Evolutionary conservation across 176 grass and related monocot genomes (phyloP), one percentile per base, ranked within the genome.

Genomic region (Carex littledalei): DNA sequence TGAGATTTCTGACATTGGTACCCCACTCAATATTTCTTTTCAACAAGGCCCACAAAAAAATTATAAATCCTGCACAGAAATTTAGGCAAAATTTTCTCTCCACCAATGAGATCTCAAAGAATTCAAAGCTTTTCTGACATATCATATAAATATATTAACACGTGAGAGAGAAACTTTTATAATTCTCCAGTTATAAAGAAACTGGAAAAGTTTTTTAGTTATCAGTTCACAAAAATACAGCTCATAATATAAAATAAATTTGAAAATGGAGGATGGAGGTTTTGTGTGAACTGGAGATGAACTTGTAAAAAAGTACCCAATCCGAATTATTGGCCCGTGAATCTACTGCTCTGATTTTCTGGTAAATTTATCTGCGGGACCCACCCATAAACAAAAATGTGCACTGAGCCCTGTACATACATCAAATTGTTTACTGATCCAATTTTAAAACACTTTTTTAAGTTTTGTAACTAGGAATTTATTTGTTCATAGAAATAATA

Each of bases 1-100:
- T 24, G 63, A 53, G 80, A 53, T 81, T 13, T 81, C 32, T 81
- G 79, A 81, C 77, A 81, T 3, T 62, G 31, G 58, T 24, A 11
- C 2, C 47, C 47, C 47, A 50, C 47, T 50, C 0, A 3, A 82
- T 21, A 10, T 50, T 77, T 77, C 6, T 77, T 54, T 55, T 32
- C 73, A 77, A 77, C 5, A 53, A 21, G 49, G 13, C 73, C 73
- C 49, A 55, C 13, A 77, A 77, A 77, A 55, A 29, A 10, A 15
- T 49, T 83, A 6, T 3, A 67, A 29, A 50, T 82, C 21, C 15
- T 4, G 80, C 80, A 82, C 80, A 45, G 34, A 82, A 82, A 22
- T 82, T 82, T 21, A 65, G 80, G 80, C 60, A 45, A 50, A 10
- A 5, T 62, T 26, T 81, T 11, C 8, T 29, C 80, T 52, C 9